A percentile compares a stretch with the other conserved stretches of the same genome.
Evolutionary conservation across 192 early-diverging fungal species (phyloP).

Genomic region (Pilobolus umbonatus): DNA sequence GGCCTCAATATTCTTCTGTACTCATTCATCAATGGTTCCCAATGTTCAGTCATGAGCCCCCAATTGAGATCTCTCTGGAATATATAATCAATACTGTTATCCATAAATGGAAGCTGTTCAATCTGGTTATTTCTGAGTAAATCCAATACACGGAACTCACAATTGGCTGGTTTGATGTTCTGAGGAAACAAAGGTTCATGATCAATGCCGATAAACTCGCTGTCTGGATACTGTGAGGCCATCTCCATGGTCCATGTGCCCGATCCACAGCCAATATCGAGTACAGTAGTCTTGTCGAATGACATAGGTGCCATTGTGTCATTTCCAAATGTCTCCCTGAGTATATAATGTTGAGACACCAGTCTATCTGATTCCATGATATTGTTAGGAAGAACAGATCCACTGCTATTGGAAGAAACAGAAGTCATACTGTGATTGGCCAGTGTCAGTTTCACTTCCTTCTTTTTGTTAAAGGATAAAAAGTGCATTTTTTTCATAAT

Average conservation of each 20-base stretch:
- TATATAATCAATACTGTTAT: slow-evolving; percentile 5
- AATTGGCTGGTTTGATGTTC: slow-evolving; percentile 8
- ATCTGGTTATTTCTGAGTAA: background rate
- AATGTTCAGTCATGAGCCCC: background rate
- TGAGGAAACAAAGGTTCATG: background rate
- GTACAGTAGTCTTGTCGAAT: slow-evolving; percentile 12
- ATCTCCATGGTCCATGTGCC: slow-evolving; percentile 38
- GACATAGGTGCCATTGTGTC: background rate
- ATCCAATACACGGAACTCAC: background rate
- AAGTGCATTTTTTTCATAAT: too few relatives aligned
- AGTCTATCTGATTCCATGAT: slow-evolving; percentile 6
- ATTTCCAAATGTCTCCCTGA: background rate
- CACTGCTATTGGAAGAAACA: too few relatives aligned
- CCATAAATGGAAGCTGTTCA: background rate
- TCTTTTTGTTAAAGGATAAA: too few relatives aligned
- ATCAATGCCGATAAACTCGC: slow-evolving; percentile 10
- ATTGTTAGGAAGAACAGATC: too few relatives aligned
- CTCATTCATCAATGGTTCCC: slow-evolving; percentile 4
- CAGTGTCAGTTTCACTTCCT: too few relatives aligned
- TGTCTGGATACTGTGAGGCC: slow-evolving; percentile 2
- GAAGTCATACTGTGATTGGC: too few relatives aligned
- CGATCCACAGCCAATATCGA: slow-evolving; percentile 36
- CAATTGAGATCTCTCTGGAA: slow-evolving; percentile 6
- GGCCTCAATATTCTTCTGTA: slow-evolving; percentile 9
- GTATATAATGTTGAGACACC: slow-evolving; percentile 4